phyloP scores from a whole-genome alignment of 306 rosid genomes.

The Quercus engelmannii region DNA sequence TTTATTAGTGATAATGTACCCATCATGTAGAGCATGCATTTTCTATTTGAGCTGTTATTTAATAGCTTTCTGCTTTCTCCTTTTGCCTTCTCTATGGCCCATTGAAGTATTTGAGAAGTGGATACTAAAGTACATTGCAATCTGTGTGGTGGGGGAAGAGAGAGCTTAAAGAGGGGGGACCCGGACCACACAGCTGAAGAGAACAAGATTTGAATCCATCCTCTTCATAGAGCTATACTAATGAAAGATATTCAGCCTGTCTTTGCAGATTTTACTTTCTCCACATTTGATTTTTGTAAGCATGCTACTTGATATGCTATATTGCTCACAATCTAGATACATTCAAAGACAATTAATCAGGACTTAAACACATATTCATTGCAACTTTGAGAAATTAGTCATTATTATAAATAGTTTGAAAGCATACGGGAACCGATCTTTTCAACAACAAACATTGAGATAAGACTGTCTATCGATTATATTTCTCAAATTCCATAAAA shows the following conservation, averaged over 20 bases:
- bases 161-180: too few relatives aligned
- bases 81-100: neutral
- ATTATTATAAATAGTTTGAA: too few relatives aligned
- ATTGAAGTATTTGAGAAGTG: conserved; percentile 10
- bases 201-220: conserved; percentile 6
- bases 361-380: too few relatives aligned
- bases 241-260: neutral
- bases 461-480: too few relatives aligned
- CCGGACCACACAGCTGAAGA: neutral
- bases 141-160: conserved; percentile 20
- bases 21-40: neutral
- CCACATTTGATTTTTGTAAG: neutral
- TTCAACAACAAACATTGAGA: too few relatives aligned
- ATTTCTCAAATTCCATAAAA: too few relatives aligned
- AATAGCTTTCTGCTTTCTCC: too few relatives aligned
- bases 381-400: too few relatives aligned
- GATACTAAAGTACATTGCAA: conserved; percentile 25
- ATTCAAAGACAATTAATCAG: neutral
- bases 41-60: too few relatives aligned
- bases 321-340: neutral
- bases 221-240: neutral
- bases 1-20: neutral
- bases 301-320: neutral
- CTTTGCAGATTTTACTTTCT: too few relatives aligned
- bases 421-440: too few relatives aligned